Evolutionary conservation across 345 rosid genomes (phyloP), one percentile per base, ranked within the genome.

Genomic region (Citrus unshiu): DNA sequence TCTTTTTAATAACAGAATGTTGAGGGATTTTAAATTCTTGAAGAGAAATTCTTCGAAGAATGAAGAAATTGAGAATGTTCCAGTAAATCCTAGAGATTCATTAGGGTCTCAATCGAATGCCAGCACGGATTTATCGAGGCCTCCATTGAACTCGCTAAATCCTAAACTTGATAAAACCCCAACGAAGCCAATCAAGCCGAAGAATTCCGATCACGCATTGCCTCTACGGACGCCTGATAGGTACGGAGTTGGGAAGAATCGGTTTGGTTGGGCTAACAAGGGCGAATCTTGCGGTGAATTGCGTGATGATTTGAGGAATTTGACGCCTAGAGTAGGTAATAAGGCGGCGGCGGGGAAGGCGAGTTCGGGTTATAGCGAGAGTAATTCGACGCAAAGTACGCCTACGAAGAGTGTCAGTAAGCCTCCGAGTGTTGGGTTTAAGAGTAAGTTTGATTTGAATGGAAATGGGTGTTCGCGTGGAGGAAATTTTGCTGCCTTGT

Each of bases 351-450:
- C 73, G 22, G 91, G 88, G 62, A 87, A 87, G 78, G 81, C 86
- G 16, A 76, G n/a, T 80, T 78, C 91, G 8, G 73, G 78, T 71
- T 80, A 83, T 74, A 84, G 92, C 0, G 96, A 92, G 83, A 74
- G 85, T 34, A 85, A 76, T 90, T 96, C 99, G 16, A 87, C 93
- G 2, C 99, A 94, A 66, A 92, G 89, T 61, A 95, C 99, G 22
- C 99, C 99, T 0, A 89, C 85, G 0, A 96, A 93, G 91, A 94
- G 98, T 29, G 97, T 94, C 16, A 88, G 88, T n/a, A 96, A 94
- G 90, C 98, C 97, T 80, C 92, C 92, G 1, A 87, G 82, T 67
- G 87, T 88, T 39, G 90, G 87, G 73, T 80, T 83, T 79, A 87
- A 90, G 86, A 86, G 87, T 73, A 92, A 84, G 82, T 9, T 80